A percentile compares a stretch with the other conserved stretches of the same genome.
Conservation (phyloP, 2,329 filamentous ascomycete species). For the Cercospora zeae-maydis region DNA sequence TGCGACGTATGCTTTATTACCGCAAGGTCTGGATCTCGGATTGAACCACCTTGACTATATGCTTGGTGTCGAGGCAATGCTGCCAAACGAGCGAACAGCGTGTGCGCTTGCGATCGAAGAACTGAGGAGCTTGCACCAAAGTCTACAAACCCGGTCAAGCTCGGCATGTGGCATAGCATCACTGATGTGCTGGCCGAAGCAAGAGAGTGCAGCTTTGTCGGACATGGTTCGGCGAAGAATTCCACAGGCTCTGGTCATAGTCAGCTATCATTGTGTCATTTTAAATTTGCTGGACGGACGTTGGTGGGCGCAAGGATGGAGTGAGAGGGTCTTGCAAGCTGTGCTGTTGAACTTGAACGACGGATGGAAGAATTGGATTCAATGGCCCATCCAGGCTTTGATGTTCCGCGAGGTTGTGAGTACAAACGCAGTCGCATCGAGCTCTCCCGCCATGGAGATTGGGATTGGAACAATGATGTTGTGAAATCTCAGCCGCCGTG, state of each 20-base stretch:
- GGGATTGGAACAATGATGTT: slow-evolving; percentile 1
- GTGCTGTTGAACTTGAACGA: slow-evolving; percentile 27
- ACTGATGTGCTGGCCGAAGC: slow-evolving; percentile 34
- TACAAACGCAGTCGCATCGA: neutral
- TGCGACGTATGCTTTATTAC: slow-evolving; percentile 16
- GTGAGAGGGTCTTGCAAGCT: slow-evolving; percentile 27
- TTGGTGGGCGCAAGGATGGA: slow-evolving; percentile 33
- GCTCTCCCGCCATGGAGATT: neutral
- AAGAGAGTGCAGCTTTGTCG: slow-evolving; percentile 28
- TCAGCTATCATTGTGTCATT: slow-evolving; percentile 33
- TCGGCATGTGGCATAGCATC: slow-evolving; percentile 24
- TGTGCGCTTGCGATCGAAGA: slow-evolving; percentile 30
- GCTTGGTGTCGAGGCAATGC: slow-evolving; percentile 32
- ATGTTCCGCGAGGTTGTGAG: slow-evolving; percentile 20
- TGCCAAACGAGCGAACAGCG: slow-evolving; percentile 28
- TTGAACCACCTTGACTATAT: slow-evolving; percentile 35
- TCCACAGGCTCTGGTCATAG: slow-evolving; percentile 32
- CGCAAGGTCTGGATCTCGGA: slow-evolving; percentile 32
- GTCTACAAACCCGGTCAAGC: neutral
- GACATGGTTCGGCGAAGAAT: slow-evolving; percentile 28
- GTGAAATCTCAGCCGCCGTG: neutral
- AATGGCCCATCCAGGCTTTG: slow-evolving; percentile 31
- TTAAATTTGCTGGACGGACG: slow-evolving; percentile 29
- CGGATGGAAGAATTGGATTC: slow-evolving; percentile 32
- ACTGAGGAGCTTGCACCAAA: slow-evolving; percentile 21